Evolutionary conservation across 148 eudicot species (phyloP).

Genomic region (Mesembryanthemum crystallinum): DNA sequence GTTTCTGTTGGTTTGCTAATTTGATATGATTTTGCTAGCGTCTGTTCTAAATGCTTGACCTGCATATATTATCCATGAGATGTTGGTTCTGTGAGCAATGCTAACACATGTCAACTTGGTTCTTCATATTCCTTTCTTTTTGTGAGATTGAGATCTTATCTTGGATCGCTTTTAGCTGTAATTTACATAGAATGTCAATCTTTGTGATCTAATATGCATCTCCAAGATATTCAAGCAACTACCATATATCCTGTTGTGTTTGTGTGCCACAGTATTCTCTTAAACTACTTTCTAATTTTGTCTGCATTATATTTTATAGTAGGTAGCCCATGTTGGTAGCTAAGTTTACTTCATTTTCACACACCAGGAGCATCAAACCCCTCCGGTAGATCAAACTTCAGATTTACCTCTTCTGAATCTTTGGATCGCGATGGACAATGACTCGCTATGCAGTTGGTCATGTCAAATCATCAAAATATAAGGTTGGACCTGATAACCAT

Average conservation of each 20-base stretch:
- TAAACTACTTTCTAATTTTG: conserved; percentile 7
- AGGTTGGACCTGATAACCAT: neutral
- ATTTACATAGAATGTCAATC: conserved; percentile 34
- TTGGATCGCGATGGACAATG: conserved; percentile 25
- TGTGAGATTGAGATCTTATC: conserved; percentile 49
- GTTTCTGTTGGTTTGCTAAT: conserved; percentile 26
- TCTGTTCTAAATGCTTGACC: conserved; percentile 35
- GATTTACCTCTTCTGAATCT: conserved; percentile 17
- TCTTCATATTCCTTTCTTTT: conserved; percentile 12
- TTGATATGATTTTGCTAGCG: conserved; percentile 23
- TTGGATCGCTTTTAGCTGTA: conserved; percentile 51
- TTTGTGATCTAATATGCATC: conserved; percentile 28
- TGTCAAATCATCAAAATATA: neutral
- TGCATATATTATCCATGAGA: conserved; percentile 17
- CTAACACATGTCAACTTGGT: conserved; percentile 14
- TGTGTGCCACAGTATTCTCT: neutral
- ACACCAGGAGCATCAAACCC: conserved; percentile 24
- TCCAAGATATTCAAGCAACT: conserved; percentile 46
- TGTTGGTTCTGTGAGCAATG: conserved; percentile 12
- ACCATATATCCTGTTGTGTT: conserved; percentile 30
- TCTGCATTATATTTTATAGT: neutral
- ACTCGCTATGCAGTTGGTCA: conserved; percentile 16
- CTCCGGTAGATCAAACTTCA: conserved; percentile 39
- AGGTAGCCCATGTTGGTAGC: conserved; percentile 15
- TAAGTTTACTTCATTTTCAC: conserved; percentile 16